Evolutionary conservation across 176 grass and related monocot species (phyloP).

Genomic region (Miscanthus lutarioriparius): DNA sequence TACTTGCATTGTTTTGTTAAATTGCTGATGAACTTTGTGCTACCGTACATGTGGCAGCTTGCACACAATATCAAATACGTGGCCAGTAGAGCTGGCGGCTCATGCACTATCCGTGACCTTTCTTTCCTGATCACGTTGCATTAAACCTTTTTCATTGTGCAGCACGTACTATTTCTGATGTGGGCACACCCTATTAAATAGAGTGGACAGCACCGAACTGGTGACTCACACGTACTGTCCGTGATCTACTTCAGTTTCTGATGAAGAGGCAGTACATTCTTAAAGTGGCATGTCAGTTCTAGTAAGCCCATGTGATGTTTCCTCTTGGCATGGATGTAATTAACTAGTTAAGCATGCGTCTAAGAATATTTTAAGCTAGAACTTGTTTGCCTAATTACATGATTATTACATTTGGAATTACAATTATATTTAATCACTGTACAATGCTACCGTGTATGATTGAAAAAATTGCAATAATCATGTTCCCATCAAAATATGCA

Average conservation of each 20-base stretch:
- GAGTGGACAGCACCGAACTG: slow-evolving; percentile 10
- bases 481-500: not conserved
- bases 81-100: slow-evolving; percentile 15
- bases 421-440: not conserved
- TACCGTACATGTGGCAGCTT: not conserved
- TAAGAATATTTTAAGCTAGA: not conserved
- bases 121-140: not conserved
- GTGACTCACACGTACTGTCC: slow-evolving; percentile 33
- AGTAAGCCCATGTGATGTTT: slow-evolving; percentile 33
- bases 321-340: slow-evolving; percentile 5
- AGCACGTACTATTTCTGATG: not conserved
- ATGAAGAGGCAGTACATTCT: slow-evolving; percentile 37
- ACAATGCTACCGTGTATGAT: not conserved
- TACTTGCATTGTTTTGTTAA: not conserved
- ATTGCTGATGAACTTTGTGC: not conserved
- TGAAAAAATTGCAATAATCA: not conserved
- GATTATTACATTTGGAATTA: not conserved
- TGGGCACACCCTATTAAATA: slow-evolving; percentile 44
- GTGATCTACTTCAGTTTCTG: slow-evolving; percentile 43
- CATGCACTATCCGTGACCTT: slow-evolving; percentile 37
- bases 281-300: slow-evolving; percentile 47
- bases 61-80: slow-evolving; percentile 20
- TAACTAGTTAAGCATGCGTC: not conserved
- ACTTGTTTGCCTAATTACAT: not conserved
- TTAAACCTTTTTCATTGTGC: slow-evolving; percentile 2